phyloP scores from a whole-genome alignment of 2,329 filamentous ascomycete species.

The Triangularia verruculosa region DNA sequence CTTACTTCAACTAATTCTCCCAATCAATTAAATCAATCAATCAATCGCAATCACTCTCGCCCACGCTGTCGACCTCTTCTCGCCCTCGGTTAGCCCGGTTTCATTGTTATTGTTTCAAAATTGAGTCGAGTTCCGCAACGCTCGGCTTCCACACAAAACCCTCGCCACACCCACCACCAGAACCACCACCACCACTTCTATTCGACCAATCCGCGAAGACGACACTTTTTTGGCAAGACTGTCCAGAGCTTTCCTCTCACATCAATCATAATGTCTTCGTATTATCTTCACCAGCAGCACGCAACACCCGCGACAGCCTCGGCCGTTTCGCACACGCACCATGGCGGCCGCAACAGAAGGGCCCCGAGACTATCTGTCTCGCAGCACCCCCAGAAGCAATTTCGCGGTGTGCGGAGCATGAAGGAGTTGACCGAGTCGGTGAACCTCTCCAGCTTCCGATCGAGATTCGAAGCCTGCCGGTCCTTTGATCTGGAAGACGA shows the following conservation, averaged over 20 bases:
- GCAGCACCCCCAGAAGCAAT: conserved; percentile 83
- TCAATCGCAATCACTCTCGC: background rate
- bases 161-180: conserved; percentile 11
- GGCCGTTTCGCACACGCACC: conserved; percentile 68
- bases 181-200: conserved; percentile 7
- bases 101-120: conserved; percentile 24
- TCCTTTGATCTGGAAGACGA: conserved; percentile 97
- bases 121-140: conserved; percentile 14
- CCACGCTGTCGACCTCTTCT: conserved; percentile 1
- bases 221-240: conserved; percentile 10
- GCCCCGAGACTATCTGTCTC: conserved; percentile 75
- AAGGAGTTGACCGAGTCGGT: conserved; percentile 82
- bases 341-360: conserved; percentile 80
- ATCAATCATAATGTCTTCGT: conserved; percentile 54
- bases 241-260: conserved; percentile 13
- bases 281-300: conserved; percentile 60
- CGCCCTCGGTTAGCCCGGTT: conserved; percentile 16
- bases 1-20: conserved; percentile 4
- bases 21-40: background rate
- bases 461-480: conserved; percentile 83
- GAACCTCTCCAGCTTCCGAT: conserved; percentile 73
- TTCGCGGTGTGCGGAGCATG: conserved; percentile 78
- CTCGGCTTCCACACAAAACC: conserved; percentile 18
- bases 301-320: conserved; percentile 52
- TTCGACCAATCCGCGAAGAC: conserved; percentile 5